phyloP scores from a whole-genome alignment of 106 monocot genomes.

The Gastrodia elata region DNA sequence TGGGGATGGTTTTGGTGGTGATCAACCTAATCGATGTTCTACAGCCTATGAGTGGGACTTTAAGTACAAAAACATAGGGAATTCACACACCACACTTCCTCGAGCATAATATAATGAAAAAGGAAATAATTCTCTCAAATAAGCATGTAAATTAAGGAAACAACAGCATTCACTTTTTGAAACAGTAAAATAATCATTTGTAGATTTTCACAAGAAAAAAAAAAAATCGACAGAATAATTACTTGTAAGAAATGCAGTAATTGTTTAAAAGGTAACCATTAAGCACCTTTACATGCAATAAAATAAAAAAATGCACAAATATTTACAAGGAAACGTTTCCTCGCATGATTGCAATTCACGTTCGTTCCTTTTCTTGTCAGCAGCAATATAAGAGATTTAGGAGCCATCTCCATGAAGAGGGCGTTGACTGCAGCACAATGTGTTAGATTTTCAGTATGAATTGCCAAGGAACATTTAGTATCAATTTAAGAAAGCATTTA shows the following conservation, averaged over 20 bases:
- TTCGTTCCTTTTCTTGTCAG: background rate
- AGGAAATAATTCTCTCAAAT: background rate
- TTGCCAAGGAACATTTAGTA: background rate
- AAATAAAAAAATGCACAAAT: background rate
- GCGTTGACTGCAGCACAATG: background rate
- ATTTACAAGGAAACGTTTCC: background rate
- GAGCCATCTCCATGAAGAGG: background rate
- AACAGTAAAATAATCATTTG: background rate
- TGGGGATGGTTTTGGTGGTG: too few relatives aligned
- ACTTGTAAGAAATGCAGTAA: too few relatives aligned
- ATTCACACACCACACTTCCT: background rate
- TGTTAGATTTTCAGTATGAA: background rate
- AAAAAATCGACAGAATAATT: background rate
- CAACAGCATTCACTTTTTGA: background rate
- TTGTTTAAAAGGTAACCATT: background rate
- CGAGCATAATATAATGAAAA: background rate
- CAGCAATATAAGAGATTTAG: background rate
- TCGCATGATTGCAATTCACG: background rate
- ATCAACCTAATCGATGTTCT: too few relatives aligned
- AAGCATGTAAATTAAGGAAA: background rate
- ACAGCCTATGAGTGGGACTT: background rate
- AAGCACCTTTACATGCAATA: background rate
- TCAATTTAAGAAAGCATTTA: background rate
- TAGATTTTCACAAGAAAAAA: background rate
- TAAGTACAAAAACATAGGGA: background rate